Percentiles rank a stretch among this genome's conserved stretches.
These are phyloP conservation scores for Sporothrix inflata DNA, from an alignment of 2,329 filamentous ascomycete genomes.

Conservation along the genomic window DNA sequence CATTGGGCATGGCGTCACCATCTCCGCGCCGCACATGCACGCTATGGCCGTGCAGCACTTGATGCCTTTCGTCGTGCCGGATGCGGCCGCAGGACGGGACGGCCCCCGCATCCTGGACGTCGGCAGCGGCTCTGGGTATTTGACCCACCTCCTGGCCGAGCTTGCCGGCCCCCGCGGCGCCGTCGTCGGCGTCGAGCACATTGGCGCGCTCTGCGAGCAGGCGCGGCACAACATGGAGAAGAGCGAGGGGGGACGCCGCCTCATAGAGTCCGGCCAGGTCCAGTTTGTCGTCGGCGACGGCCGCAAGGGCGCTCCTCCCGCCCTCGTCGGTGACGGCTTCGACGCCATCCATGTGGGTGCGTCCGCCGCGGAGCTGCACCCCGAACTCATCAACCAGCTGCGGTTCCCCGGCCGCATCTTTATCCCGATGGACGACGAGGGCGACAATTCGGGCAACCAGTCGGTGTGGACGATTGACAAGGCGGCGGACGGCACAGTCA, in stretches of 20 bases:
- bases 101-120: conserved; percentile 68
- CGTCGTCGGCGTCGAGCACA: conserved; percentile 77
- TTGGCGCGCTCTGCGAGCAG: conserved; percentile 63
- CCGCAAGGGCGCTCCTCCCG: conserved; percentile 58
- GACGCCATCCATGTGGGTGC: conserved; percentile 97
- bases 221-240: conserved; percentile 69
- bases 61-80: conserved; percentile 49
- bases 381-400: conserved; percentile 75
- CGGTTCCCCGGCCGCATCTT: conserved; percentile 78
- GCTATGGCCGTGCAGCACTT: conserved; percentile 57
- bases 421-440: conserved; percentile 68
- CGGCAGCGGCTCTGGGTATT: conserved; percentile 76
- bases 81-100: conserved; percentile 36
- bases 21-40: conserved; percentile 66
- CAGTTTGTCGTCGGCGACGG: conserved; percentile 78
- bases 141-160: conserved; percentile 86
- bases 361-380: conserved; percentile 74
- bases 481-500: conserved; percentile 64
- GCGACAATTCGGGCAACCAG: conserved; percentile 48
- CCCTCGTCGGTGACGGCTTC: conserved; percentile 59
- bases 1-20: conserved; percentile 60
- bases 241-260: conserved; percentile 57
- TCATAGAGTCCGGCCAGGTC: conserved; percentile 68
- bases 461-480: conserved; percentile 77
- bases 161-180: conserved; percentile 59